A percentile compares a stretch with the other conserved stretches of the same genome.
These are phyloP conservation scores for Lumnitzera littorea DNA, from an alignment of 345 rosid genomes.

Conservation along the genomic window DNA sequence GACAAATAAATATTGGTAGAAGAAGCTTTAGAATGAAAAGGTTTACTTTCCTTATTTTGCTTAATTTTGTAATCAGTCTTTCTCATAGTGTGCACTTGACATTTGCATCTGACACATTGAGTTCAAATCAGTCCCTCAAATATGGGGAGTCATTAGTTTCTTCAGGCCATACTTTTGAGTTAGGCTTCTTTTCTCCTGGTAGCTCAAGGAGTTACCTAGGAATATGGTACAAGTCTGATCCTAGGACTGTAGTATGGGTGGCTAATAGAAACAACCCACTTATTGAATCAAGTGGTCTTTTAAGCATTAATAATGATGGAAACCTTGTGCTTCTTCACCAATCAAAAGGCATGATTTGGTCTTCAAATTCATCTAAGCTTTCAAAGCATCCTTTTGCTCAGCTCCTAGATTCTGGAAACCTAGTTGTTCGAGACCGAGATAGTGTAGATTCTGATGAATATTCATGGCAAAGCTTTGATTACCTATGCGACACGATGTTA, in stretches of 20 bases:
- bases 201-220: conserved; percentile 34
- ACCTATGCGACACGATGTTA: conserved; percentile 25
- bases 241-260: conserved; percentile 32
- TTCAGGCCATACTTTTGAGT: conserved; percentile 18
- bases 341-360: conserved; percentile 11
- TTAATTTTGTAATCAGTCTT: too few relatives aligned
- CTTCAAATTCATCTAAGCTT: conserved; percentile 9
- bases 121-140: conserved; percentile 11
- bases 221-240: conserved; percentile 32
- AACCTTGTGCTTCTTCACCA: conserved; percentile 13
- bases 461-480: conserved; percentile 40
- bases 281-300: conserved; percentile 10
- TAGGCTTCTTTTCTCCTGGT: conserved; percentile 25
- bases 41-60: too few relatives aligned
- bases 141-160: conserved; percentile 22
- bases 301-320: conserved; percentile 15
- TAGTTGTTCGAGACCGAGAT: conserved; percentile 12
- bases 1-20: too few relatives aligned
- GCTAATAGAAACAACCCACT: conserved; percentile 34
- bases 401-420: conserved; percentile 33
- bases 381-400: conserved; percentile 12
- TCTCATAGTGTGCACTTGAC: background rate
- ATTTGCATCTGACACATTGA: conserved; percentile 3
- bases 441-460: background rate
- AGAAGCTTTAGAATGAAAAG: too few relatives aligned